Evolutionary conservation across 495 filamentous ascomycete genomes (phyloP), one percentile per base, ranked within the genome.

Genomic region (Tuber brumale): DNA sequence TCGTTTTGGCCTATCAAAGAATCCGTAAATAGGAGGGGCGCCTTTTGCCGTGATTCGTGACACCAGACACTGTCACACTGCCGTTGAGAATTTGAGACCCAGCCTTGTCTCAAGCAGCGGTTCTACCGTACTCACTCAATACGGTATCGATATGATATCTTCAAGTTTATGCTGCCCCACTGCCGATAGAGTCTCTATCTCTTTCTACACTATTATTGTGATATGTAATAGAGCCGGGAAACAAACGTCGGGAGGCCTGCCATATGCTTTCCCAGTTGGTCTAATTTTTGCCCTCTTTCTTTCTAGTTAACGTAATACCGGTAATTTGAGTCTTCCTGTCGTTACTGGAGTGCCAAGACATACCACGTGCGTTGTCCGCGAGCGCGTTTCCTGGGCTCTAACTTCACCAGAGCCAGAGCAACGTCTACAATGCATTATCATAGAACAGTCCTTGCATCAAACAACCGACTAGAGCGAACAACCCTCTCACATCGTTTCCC

Each of bases 31-130:
- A 70, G 61, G 57, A 72, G 76, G 78, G 70, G 76, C 75, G 73
- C 76, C 75, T 75, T 79, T 80, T 80, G 70, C 78, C 72, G 76
- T 61, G 72, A 79, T 79, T 77, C 72, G 78, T 79, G 77, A 77
- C 77, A 79, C 77, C 74, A 71, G 77, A 77, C 77, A 75, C 77
- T 79, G 74, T 66, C 71, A 70, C 71, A 71, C 66, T 66, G 46
- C 73, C 41, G 35, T 35, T 48, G 57, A 35, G 57, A 35, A 18
- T 18, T 66, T 31, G 57, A 7, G 57, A 35, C 31, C n/a, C 27
- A 27, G 42, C 7, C 27, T 12, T 72, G 27, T 75, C 69, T 79
- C 74, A 70, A 79, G 77, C 77, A 72, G 77, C 72, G 78, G 69
- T 79, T 77, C 70, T 66, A 72, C n/a, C n/a, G n/a, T n/a, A n/a